phyloP scores from a whole-genome alignment of 1,139 yeast genomes.

The Diutina mesorugosa region DNA sequence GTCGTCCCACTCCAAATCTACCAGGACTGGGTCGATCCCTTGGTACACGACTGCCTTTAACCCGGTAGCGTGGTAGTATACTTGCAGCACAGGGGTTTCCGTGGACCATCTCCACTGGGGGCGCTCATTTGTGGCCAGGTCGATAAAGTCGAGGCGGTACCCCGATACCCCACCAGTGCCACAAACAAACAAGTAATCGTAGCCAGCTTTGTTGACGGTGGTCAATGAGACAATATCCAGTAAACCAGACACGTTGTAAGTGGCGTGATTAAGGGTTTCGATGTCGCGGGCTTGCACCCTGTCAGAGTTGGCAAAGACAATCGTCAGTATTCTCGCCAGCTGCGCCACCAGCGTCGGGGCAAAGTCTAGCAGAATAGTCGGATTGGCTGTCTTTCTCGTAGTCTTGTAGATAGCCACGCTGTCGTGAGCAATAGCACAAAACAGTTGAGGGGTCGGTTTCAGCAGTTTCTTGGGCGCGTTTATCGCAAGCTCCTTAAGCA shows the following conservation, averaged over 20 bases:
- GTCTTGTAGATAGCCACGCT: background rate
- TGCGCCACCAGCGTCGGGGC: background rate
- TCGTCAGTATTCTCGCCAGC: background rate
- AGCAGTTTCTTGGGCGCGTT: background rate
- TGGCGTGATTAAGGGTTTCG: background rate
- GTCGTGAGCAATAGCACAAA: background rate
- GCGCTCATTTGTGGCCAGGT: background rate
- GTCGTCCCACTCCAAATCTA: background rate
- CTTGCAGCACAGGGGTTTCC: conserved; percentile 8
- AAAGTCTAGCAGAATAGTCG: background rate
- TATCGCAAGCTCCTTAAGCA: background rate
- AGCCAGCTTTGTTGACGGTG: background rate
- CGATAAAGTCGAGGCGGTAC: conserved; percentile 13
- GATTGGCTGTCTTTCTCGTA: background rate
- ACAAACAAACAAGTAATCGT: conserved; percentile 4
- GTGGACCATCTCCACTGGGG: background rate
- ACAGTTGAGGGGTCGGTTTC: background rate
- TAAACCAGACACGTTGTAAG: background rate
- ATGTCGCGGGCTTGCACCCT: background rate
- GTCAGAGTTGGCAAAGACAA: background rate
- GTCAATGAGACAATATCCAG: background rate
- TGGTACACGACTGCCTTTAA: conserved; percentile 25
- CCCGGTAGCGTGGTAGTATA: conserved; percentile 5
- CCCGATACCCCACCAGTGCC: conserved; percentile 20
- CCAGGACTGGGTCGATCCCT: conserved; percentile 13